Evolutionary conservation across 2,329 filamentous ascomycete species (phyloP), one percentile per base, ranked within the genome.

Genomic region (Phyllosticta citriasiana): DNA sequence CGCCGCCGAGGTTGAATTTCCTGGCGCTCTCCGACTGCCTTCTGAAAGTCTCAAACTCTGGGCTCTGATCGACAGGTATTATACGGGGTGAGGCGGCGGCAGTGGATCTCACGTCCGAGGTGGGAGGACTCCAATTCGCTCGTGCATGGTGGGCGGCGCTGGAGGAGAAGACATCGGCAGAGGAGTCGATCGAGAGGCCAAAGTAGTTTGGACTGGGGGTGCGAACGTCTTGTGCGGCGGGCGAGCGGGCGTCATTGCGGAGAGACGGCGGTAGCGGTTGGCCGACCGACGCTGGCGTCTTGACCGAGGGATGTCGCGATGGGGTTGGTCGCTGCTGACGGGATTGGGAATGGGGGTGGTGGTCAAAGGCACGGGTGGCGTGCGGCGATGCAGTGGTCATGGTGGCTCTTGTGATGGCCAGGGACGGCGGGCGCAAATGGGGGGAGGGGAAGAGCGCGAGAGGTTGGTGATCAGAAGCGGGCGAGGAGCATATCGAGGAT

Each of bases 151-250:
- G 79, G 4, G 80, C 82, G 25, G 76, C 74, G 64, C 75, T 78
- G 2, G 86, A 87, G 59, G 87, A 85, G 64, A 85, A 81, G 25
- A 82, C 79, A 64, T 89, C 85, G 60, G 75, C 79, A 54, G 77
- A 74, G 22, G 83, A 72, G 62, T 91, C 86, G 64, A 89, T 77
- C 30, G 85, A 79, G 63, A 95, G 83, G 61, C 88, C 89, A 72
- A 96, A 96, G 74, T 96, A 96, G 72, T 92, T 95, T 12, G 91
- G 89, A 71, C 89, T 93, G 25, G 80, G 72, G 3, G 70, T 73
- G 53, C 67, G 67, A 3, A 69, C 67, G n/a, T 69, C 66, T 55
- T 72, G 71, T 50, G 63, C 62, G 26, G 69, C 65, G 12, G 72
- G 71, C 4, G 71, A 69, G 61, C 70, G 72, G 50, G 67, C 63